phyloP scores from a whole-genome alignment of 352 stramenopile species.

The Globisporangium splendens region DNA sequence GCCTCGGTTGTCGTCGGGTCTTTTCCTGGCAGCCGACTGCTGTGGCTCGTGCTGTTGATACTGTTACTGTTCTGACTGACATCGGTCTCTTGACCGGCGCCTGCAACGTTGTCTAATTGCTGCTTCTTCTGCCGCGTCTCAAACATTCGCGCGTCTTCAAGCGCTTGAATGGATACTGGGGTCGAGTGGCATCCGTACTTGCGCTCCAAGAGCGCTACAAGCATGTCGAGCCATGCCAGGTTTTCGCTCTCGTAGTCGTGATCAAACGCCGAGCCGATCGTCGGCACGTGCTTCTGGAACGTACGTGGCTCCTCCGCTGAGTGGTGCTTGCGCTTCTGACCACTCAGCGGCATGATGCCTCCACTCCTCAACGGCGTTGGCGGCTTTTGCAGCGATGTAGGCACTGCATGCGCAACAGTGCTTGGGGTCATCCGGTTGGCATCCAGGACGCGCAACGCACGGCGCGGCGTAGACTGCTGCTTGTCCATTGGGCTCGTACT shows the following conservation, averaged over 20 bases:
- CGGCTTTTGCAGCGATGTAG: neutral
- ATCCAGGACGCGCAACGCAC: conserved; percentile 13
- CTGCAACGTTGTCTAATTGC: neutral
- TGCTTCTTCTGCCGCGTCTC: conserved; percentile 24
- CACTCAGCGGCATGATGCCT: conserved; percentile 2
- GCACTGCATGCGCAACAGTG: neutral
- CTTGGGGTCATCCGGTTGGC: conserved; percentile 1
- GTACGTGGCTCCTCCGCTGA: neutral
- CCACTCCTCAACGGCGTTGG: neutral
- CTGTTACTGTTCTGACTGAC: neutral
- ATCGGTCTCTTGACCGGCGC: neutral
- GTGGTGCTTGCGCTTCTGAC: conserved; percentile 14
- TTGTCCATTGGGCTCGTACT: neutral
- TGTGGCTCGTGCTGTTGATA: conserved; percentile 3
- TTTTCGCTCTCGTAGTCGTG: conserved; percentile 43
- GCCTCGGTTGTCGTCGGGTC: neutral
- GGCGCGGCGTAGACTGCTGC: neutral
- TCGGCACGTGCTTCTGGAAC: neutral
- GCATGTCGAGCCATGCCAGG: conserved; percentile 84
- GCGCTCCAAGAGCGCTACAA: conserved; percentile 63
- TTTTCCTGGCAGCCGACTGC: conserved; percentile 2
- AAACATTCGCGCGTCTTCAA: conserved; percentile 41
- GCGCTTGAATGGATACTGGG: conserved; percentile 35
- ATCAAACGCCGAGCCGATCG: conserved; percentile 2
- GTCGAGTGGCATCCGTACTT: conserved; percentile 39